Evolutionary conservation across 352 stramenopile species (phyloP).

Genomic region (Phytophthora pistaciae): DNA sequence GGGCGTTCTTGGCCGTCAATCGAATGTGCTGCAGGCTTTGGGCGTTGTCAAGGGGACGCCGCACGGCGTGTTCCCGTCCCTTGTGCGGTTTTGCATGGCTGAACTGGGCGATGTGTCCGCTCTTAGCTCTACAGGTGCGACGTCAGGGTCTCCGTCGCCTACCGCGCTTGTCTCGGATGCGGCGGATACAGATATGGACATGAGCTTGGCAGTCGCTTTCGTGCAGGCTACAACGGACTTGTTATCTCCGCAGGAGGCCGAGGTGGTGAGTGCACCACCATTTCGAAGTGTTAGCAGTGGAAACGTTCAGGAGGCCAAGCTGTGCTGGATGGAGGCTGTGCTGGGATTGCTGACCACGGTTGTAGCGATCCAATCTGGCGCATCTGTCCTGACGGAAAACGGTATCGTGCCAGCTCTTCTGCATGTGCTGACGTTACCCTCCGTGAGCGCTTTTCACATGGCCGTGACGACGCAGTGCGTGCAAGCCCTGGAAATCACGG

Average conservation of each 20-base stretch:
- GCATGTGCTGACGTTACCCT: constrained; percentile 75
- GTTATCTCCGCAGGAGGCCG: constrained; percentile 68
- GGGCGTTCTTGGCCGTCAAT: constrained; percentile 80
- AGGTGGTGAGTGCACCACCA: constrained; percentile 56
- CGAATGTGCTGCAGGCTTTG: constrained; percentile 78
- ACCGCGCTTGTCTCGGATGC: constrained; percentile 52
- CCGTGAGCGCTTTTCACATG: constrained; percentile 66
- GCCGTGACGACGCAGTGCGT: constrained; percentile 84
- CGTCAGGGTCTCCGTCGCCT: constrained; percentile 13
- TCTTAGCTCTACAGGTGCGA: constrained; percentile 11
- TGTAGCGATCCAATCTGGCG: constrained; percentile 79
- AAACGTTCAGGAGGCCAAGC: constrained; percentile 54
- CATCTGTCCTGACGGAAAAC: constrained; percentile 84
- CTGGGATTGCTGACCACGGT: constrained; percentile 77
- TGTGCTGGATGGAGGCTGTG: constrained; percentile 86
- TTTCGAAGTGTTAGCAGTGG: constrained; percentile 59
- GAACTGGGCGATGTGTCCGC: constrained; percentile 59
- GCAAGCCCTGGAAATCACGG: constrained; percentile 82
- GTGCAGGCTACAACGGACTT: constrained; percentile 87
- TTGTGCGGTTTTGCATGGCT: constrained; percentile 83
- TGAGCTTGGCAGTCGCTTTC: constrained; percentile 89
- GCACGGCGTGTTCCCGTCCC: constrained; percentile 82
- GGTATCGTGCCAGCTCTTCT: constrained; percentile 83
- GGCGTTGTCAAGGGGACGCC: constrained; percentile 83
- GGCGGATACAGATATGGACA: constrained; percentile 88